phyloP scores from a whole-genome alignment of 2,329 filamentous ascomycete species.

The Aspergillus fischeri region DNA sequence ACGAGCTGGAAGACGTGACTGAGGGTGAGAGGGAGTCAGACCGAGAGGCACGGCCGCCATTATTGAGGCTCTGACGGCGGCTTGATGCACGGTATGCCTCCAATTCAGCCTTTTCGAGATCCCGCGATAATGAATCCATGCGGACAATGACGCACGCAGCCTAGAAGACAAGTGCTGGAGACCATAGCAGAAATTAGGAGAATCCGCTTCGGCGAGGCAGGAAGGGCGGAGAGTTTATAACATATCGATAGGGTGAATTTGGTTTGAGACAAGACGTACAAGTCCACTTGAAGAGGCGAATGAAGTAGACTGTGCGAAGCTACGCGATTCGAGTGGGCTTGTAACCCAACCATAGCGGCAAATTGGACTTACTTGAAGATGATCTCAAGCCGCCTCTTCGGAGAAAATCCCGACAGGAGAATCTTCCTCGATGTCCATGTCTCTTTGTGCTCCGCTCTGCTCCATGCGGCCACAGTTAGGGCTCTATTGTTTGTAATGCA shows the following conservation, averaged over 20 bases:
- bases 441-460: background rate
- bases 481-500: background rate
- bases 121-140: conserved; percentile 36
- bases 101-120: conserved; percentile 36
- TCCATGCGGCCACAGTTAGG: background rate
- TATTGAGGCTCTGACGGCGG: conserved; percentile 11
- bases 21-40: conserved; percentile 19
- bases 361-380: background rate
- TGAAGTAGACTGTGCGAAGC: background rate
- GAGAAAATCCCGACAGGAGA: background rate
- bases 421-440: background rate
- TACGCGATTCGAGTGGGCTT: background rate
- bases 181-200: background rate
- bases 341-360: background rate
- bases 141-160: background rate
- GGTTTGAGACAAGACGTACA: background rate
- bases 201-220: background rate
- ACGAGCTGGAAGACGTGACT: conserved; percentile 19
- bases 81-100: conserved; percentile 18
- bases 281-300: background rate
- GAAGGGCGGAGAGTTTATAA: background rate
- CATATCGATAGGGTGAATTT: background rate
- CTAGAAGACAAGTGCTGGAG: background rate
- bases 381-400: background rate
- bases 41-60: conserved; percentile 7